A percentile compares a stretch with the other conserved stretches of the same genome.
Evolutionary conservation across 768 basidiomycete species (phyloP).

Genomic region (Paxillus involutus): DNA sequence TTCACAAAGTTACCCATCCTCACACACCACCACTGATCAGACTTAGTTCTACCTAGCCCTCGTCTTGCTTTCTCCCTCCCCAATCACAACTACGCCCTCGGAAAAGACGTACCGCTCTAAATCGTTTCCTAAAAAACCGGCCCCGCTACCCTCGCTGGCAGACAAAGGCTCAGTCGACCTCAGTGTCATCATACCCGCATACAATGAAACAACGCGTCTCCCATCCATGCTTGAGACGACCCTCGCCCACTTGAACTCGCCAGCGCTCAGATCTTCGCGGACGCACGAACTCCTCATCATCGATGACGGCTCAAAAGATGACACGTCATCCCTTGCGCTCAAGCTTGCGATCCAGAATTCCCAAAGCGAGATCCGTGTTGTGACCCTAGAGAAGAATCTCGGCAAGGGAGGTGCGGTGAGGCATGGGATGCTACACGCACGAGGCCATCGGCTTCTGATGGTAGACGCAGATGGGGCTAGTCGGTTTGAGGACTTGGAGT

Average conservation of each 20-base stretch:
- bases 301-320: conserved; percentile 87
- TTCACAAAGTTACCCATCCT: neutral
- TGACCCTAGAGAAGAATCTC: conserved; percentile 75
- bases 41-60: conserved; percentile 68
- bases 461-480: conserved; percentile 96
- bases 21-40: conserved; percentile 11
- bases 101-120: conserved; percentile 70
- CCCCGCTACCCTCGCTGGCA: conserved; percentile 55
- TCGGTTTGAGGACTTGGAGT: conserved; percentile 78
- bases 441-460: conserved; percentile 81
- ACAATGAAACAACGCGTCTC: conserved; percentile 86
- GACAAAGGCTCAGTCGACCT: conserved; percentile 65
- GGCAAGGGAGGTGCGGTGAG: conserved; percentile 94
- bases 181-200: conserved; percentile 86
- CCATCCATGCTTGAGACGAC: conserved; percentile 80
- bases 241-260: conserved; percentile 57
- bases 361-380: conserved; percentile 67
- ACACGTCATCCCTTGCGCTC: conserved; percentile 65
- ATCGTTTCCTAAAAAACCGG: conserved; percentile 50
- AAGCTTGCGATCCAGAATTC: conserved; percentile 57
- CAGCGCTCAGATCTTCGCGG: conserved; percentile 36
- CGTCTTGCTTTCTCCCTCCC: conserved; percentile 71
- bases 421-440: conserved; percentile 84
- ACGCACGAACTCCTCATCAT: conserved; percentile 84
- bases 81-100: conserved; percentile 58